Conservation (phyloP, 2,329 filamentous ascomycete species). For the Colletotrichum sp. region DNA sequence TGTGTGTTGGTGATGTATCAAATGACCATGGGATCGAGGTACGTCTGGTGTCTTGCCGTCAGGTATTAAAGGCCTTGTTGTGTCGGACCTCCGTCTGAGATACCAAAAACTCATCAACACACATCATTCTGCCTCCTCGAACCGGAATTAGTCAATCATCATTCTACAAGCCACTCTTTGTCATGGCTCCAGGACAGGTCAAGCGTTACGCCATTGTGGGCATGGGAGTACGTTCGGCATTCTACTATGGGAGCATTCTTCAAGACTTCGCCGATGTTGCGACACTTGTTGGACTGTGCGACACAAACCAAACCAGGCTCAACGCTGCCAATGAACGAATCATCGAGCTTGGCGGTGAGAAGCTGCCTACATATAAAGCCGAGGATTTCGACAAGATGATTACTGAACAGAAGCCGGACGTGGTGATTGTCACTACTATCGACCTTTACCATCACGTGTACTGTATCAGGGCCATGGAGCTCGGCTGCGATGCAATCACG, state of each 20-base stretch:
- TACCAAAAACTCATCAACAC: not conserved
- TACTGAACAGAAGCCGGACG: slow-evolving; percentile 47
- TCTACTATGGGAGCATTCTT: slow-evolving; percentile 49
- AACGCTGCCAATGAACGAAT: slow-evolving; percentile 44
- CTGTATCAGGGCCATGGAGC: slow-evolving; percentile 52
- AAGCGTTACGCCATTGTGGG: slow-evolving; percentile 44
- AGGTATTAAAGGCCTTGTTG: not conserved
- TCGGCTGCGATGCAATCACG: slow-evolving; percentile 65
- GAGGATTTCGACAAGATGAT: slow-evolving; percentile 52
- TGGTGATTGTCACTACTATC: slow-evolving; percentile 54
- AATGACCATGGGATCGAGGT: not conserved
- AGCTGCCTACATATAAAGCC: slow-evolving; percentile 48
- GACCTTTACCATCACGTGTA: slow-evolving; percentile 52
- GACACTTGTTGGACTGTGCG: slow-evolving; percentile 46
- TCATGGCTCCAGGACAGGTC: not conserved
- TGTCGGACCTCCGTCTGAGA: not conserved
- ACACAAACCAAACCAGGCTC: slow-evolving; percentile 51
- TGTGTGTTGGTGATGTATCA: not conserved
- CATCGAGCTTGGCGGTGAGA: slow-evolving; percentile 34
- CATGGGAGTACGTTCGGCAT: slow-evolving; percentile 47
- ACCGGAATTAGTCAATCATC: not conserved
- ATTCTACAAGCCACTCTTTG: not conserved
- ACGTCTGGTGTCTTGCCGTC: not conserved
- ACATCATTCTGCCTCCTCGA: not conserved
- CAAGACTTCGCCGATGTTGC: slow-evolving; percentile 42